Evolutionary conservation across 2,329 filamentous ascomycete genomes (phyloP), one percentile per base, ranked within the genome.

Genomic region (Sclerotinia sclerotiorum): DNA sequence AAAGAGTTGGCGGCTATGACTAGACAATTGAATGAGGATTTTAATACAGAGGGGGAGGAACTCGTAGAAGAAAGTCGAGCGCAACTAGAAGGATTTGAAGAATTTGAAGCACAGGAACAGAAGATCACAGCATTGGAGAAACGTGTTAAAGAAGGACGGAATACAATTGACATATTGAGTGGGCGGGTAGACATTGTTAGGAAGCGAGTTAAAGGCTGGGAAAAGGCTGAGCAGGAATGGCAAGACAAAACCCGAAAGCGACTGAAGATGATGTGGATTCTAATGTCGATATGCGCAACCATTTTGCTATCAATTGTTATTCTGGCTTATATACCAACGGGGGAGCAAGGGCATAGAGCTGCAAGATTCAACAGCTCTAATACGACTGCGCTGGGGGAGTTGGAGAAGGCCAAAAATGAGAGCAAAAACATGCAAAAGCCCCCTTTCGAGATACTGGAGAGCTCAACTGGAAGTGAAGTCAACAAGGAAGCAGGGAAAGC

Each of bases 1-100:
- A 88, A 88, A 74, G 87, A 90, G 72, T 82, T 94, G n/a, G 87
- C 89, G 0, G 81, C 81, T 42, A 81, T 86, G 73, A 88, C 88
- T 7, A 83, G 82, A 66, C 82, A 85, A 64, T 81, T 90, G 11
- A 84, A 86, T 69, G 79, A 80, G 21, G 82, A 81, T 58, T 93
- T 94, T 74, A 80, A 84, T 68, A 78, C 79, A 24, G 88, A 91
- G 63, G 83, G 88, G 0, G 79, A 82, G 39, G 84, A 85, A 60
- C 79, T 93, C 11, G 83, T 85, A 62, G 80, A 79, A 55, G 89
- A 93, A 48, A 83, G 90, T 10, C 81, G 82, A 17, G 68, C 54
- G 17, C 76, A 77, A 62, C 81, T 93, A 19, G 82, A 85, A 54
- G 80, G 80, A 2, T 85, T 91, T 46, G 84, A 85, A 21, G 82